Evolutionary conservation across 257 asterid genomes (phyloP), one percentile per base, ranked within the genome.

Genomic region (Capsicum baccatum): DNA sequence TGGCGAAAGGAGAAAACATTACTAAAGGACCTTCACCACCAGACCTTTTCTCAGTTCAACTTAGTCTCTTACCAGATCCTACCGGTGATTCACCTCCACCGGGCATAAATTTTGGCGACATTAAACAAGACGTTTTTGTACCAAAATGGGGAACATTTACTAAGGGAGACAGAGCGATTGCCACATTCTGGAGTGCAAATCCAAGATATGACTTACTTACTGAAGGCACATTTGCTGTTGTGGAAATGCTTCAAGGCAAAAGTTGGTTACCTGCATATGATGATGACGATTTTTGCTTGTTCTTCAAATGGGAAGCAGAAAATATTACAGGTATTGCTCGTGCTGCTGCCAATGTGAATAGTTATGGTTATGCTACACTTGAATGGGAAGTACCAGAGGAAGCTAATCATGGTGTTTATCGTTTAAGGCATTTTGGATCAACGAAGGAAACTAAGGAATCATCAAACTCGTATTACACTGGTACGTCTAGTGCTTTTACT

Each of bases 341-440:
- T 74, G 57, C 3, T 76, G 2, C 44, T 39, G 44, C 9, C 12
- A 6, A 50, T 71, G 55, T 66, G 13, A 83, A 69, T 42, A 6
- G 70, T 21, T 86, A 85, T 60, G 92, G 94, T 8, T 69, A 86
- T 42, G 94, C 93, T 3, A 91, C 91, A 2, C 16, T 92, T 10
- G 94, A 91, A 76, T 92, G 94, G 96, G 90, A 91, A 60, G 91
- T 92, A 87, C 93, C 91, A 17, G 73, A 78, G 11, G 89, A 81
- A 3, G 89, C 84, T 12, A 79, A 26, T 16, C 85, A 80, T 0
- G 94, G 93, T 37, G 60, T 87, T 9, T 91, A 90, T 58, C 86
- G 94, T 2, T 74, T 90, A 11, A 85, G 93, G 67, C 93, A 92
- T 63, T 91, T 83, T 59, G 96, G 94, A 17, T 88, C 94, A 44